A percentile compares a stretch with the other conserved stretches of the same genome.
Conservation (phyloP, 306 rosid genomes). For the Arachis hypogaea region DNA sequence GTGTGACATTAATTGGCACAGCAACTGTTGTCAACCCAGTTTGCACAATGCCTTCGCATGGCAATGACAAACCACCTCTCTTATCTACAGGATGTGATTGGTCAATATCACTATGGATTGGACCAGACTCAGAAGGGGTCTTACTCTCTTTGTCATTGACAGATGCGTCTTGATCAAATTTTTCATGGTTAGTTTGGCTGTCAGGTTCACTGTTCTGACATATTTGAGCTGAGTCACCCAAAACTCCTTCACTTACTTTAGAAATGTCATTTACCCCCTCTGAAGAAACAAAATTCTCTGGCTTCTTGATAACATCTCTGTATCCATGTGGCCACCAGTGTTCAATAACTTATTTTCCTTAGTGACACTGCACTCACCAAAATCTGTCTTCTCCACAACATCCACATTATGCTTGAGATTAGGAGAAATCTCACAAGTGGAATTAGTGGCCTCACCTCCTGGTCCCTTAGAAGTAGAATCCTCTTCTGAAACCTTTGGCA, state of each 20-base stretch:
- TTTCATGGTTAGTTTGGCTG: conserved; percentile 39
- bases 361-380: conserved; percentile 35
- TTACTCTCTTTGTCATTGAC: conserved; percentile 48
- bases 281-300: conserved; percentile 41
- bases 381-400: conserved; percentile 40
- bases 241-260: conserved; percentile 43
- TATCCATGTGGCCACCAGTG: conserved; percentile 41
- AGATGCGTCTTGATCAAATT: conserved; percentile 41
- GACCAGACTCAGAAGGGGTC: conserved; percentile 46
- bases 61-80: conserved; percentile 47
- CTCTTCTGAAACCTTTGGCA: conserved; percentile 44
- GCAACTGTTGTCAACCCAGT: conserved; percentile 46
- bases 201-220: conserved; percentile 40
- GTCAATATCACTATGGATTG: conserved; percentile 38
- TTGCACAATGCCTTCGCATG: conserved; percentile 40
- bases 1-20: conserved; percentile 31
- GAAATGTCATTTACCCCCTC: conserved; percentile 43
- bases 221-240: conserved; percentile 52
- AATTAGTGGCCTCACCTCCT: conserved; percentile 47
- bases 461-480: conserved; percentile 47
- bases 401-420: conserved; percentile 52
- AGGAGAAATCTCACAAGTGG: conserved; percentile 36
- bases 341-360: conserved; percentile 41
- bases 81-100: conserved; percentile 48
- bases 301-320: conserved; percentile 43